Conservation (phyloP, 495 filamentous ascomycete species). For the Stereocaulon alpinum region DNA sequence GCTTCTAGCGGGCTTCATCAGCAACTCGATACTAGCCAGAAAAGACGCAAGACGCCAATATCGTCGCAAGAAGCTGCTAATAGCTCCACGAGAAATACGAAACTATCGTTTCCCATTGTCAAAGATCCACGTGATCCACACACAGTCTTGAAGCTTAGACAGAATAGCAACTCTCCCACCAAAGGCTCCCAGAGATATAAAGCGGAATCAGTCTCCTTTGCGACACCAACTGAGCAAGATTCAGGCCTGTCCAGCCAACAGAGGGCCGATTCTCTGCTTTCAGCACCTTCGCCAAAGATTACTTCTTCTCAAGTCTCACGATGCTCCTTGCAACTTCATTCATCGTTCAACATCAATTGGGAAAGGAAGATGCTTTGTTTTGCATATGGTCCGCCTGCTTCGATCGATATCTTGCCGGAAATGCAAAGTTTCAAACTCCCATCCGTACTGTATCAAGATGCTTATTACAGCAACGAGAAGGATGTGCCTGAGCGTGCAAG, state of each 20-base stretch:
- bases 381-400: background rate
- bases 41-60: background rate
- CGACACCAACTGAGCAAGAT: constrained; percentile 5
- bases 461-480: constrained; percentile 74
- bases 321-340: constrained; percentile 10
- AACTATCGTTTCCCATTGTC: constrained; percentile 61
- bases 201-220: constrained; percentile 2
- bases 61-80: constrained; percentile 12
- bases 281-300: background rate
- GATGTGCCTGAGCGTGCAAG: constrained; percentile 72
- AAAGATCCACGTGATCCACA: constrained; percentile 63
- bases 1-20: background rate
- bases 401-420: constrained; percentile 25
- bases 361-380: background rate
- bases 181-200: constrained; percentile 27
- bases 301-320: constrained; percentile 7
- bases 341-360: constrained; percentile 3
- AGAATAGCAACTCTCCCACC: constrained; percentile 43
- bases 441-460: constrained; percentile 68
- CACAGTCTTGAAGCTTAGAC: constrained; percentile 58
- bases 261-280: background rate
- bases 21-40: background rate
- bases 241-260: background rate
- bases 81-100: constrained; percentile 21
- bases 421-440: constrained; percentile 29